Conservation (phyloP, 2,329 filamentous ascomycete species). For the Basipetospora chlamydospora region DNA sequence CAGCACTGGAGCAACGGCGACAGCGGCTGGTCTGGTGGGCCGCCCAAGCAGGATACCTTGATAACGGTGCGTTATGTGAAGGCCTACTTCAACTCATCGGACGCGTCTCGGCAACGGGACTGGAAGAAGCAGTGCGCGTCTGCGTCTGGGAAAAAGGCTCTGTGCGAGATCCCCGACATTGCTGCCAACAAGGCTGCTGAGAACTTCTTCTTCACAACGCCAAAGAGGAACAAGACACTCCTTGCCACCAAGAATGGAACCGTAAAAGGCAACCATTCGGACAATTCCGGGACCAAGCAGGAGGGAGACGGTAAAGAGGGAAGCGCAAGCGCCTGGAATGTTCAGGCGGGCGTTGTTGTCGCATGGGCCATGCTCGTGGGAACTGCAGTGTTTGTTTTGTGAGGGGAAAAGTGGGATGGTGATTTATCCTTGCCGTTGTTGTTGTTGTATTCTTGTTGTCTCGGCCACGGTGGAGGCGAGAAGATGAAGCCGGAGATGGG, state of each 20-base stretch:
- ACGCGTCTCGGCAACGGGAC: constrained; percentile 22
- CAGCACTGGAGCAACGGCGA: constrained; percentile 74
- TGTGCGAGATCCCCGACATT: constrained; percentile 37
- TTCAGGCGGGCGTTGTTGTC: background rate
- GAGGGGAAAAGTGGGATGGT: too few species aligned
- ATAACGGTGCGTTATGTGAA: constrained; percentile 57
- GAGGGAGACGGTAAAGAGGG: constrained; percentile 1
- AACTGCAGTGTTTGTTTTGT: background rate
- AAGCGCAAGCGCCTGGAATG: background rate
- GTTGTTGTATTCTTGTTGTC: too few species aligned
- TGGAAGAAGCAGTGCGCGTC: constrained; percentile 25
- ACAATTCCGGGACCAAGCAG: background rate
- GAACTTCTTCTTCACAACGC: constrained; percentile 34
- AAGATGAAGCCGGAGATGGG: too few species aligned
- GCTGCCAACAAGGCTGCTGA: constrained; percentile 15
- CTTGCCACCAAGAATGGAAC: constrained; percentile 33
- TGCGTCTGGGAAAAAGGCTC: constrained; percentile 16
- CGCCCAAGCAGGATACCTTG: constrained; percentile 46
- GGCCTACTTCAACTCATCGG: constrained; percentile 64
- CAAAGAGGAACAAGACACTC: constrained; percentile 16
- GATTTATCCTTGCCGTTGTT: too few species aligned
- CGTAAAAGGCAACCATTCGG: background rate
- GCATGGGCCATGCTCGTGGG: background rate
- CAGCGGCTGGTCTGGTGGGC: constrained; percentile 53
- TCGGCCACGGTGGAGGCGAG: too few species aligned